Evolutionary conservation across 73 alveolate genomes (phyloP).

Genomic region (Paramecium pentaurelia): DNA sequence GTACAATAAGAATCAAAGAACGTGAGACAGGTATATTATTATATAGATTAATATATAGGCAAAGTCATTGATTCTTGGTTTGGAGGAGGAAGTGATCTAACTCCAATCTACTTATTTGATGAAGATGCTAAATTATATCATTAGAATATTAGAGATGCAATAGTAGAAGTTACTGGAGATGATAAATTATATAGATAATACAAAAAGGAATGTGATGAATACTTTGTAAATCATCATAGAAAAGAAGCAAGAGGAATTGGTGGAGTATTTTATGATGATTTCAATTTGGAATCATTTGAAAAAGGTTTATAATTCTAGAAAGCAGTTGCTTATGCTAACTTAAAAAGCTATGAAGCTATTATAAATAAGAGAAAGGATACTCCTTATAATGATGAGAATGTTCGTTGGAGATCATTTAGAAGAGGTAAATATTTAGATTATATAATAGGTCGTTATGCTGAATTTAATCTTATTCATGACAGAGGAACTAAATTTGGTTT

Average conservation of each 20-base stretch:
- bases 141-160: constrained; percentile 49
- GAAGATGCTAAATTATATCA: constrained; percentile 73
- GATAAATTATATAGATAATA: constrained; percentile 51
- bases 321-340: constrained; percentile 46
- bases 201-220: constrained; percentile 80
- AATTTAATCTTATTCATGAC: constrained; percentile 83
- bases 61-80: constrained; percentile 75
- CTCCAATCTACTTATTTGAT: constrained; percentile 78
- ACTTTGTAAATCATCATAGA: constrained; percentile 74
- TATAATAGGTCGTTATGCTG: constrained; percentile 68
- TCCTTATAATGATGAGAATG: constrained; percentile 62
- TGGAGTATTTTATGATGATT: constrained; percentile 89
- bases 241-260: constrained; percentile 87
- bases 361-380: constrained; percentile 59
- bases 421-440: constrained; percentile 56
- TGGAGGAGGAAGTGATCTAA: constrained; percentile 90
- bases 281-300: constrained; percentile 62
- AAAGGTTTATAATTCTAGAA: constrained; percentile 50
- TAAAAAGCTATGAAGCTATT: constrained; percentile 58
- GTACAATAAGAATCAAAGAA: constrained; percentile 65
- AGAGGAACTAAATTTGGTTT: constrained; percentile 92
- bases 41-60: not conserved
- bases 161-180: constrained; percentile 59
- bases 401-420: constrained; percentile 79
- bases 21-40: constrained; percentile 48